Percentiles rank a stretch among this genome's conserved stretches.
Evolutionary conservation across 2,329 filamentous ascomycete species (phyloP).

Genomic region (Seiridium cupressi): DNA sequence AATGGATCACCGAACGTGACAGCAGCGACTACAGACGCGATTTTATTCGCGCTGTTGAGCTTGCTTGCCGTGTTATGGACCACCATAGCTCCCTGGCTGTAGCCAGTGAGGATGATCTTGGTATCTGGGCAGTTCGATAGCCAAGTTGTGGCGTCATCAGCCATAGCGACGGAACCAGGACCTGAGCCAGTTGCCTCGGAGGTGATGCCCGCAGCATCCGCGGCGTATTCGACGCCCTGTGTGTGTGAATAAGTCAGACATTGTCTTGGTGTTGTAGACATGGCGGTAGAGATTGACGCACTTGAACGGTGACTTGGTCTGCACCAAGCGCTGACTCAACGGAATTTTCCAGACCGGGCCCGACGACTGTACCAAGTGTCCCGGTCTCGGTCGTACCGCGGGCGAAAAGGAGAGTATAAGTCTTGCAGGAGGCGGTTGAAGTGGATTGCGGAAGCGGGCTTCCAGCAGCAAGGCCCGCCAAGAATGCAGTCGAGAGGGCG

Average conservation of each 20-base stretch:
- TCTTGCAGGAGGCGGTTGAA: slow-evolving; percentile 6
- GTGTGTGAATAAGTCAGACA: neutral
- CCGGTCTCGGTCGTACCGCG: slow-evolving; percentile 11
- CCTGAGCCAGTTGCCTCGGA: slow-evolving; percentile 3
- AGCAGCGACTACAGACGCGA: neutral
- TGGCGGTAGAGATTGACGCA: neutral
- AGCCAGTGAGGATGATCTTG: slow-evolving; percentile 8
- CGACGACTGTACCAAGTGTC: slow-evolving; percentile 7
- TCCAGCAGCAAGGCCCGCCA: neutral
- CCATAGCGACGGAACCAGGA: slow-evolving; percentile 5
- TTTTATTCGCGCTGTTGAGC: neutral
- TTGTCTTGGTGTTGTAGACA: neutral
- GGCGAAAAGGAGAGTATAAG: slow-evolving; percentile 8
- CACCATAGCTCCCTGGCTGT: slow-evolving; percentile 9
- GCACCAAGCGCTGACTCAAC: slow-evolving; percentile 1
- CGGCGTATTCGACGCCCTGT: slow-evolving; percentile 6
- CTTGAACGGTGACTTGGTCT: slow-evolving; percentile 8
- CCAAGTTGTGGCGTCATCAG: neutral
- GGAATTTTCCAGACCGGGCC: slow-evolving; percentile 5
- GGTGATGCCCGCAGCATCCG: slow-evolving; percentile 4
- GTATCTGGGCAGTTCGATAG: slow-evolving; percentile 7
- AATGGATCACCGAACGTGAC: slow-evolving; percentile 10
- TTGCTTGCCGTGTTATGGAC: slow-evolving; percentile 7
- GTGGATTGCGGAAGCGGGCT: neutral
- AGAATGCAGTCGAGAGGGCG: neutral